These are phyloP conservation scores for Hamamelis virginiana DNA, from an alignment of 164 flowering plant genomes.

Conservation along the genomic window DNA sequence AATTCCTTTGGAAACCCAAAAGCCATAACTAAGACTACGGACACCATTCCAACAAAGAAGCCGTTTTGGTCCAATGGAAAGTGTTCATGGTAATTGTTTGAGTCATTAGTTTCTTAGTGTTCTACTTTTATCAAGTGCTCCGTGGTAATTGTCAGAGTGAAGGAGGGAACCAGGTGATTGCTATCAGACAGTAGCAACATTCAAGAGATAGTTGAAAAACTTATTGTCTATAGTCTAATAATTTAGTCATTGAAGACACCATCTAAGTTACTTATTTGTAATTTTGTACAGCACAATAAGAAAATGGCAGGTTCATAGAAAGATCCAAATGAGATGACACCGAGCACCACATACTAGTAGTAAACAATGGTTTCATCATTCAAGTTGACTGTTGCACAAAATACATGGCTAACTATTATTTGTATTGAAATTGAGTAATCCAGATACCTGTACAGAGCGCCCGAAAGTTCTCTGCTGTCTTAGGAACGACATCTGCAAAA, in stretches of 20 bases:
- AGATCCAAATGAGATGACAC: background rate
- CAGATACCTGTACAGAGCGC: slow-evolving; percentile 86
- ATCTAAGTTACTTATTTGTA: too few species aligned
- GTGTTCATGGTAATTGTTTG: too few species aligned
- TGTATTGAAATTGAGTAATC: background rate
- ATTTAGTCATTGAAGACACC: too few species aligned
- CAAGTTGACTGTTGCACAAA: background rate
- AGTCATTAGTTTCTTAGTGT: too few species aligned
- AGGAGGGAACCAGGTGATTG: background rate
- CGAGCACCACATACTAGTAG: background rate
- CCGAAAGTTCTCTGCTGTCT: slow-evolving; percentile 87
- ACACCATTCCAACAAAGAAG: too few species aligned
- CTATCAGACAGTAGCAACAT: background rate
- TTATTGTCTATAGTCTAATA: background rate
- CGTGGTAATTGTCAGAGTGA: too few species aligned
- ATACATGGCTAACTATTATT: background rate
- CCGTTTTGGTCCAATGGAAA: too few species aligned
- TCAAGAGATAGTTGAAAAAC: background rate
- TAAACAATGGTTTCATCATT: background rate
- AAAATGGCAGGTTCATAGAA: background rate
- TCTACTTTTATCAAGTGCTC: too few species aligned
- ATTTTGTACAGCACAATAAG: too few species aligned
- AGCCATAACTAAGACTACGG: too few species aligned
- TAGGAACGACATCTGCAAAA: slow-evolving; percentile 81
- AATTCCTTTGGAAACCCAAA: too few species aligned